Conservation (phyloP, 2,329 filamentous ascomycete species). For the Fusarium sp. region DNA sequence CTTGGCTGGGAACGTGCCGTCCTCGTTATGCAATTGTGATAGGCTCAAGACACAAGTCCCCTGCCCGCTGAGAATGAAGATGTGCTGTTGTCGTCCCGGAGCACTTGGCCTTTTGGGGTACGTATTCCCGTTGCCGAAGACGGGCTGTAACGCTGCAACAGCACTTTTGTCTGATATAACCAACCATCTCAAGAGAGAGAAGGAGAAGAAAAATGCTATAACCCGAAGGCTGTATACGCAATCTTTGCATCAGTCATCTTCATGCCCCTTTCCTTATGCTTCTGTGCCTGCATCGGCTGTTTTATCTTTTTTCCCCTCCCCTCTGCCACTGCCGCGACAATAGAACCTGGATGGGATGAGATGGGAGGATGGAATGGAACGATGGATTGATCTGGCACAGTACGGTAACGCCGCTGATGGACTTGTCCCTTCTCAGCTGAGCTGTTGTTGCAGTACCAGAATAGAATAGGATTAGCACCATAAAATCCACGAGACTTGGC, state of each 20-base stretch:
- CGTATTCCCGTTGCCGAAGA: conserved; percentile 33
- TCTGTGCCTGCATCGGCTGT: conserved; percentile 4
- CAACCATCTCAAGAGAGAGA: neutral
- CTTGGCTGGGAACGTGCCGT: conserved; percentile 1
- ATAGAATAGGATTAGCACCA: neutral
- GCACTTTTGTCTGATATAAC: conserved; percentile 18
- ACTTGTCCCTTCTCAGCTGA: conserved; percentile 2
- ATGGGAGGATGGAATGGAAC: neutral
- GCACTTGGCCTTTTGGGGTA: conserved; percentile 32
- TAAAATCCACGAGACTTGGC: neutral
- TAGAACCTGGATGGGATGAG: neutral
- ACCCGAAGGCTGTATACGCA: conserved; percentile 17
- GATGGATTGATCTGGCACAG: neutral
- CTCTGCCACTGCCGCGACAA: neutral
- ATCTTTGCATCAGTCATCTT: conserved; percentile 11
- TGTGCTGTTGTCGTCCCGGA: conserved; percentile 29
- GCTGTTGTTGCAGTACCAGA: neutral
- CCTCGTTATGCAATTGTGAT: conserved; percentile 21
- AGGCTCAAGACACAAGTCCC: conserved; percentile 13
- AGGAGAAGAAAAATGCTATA: neutral
- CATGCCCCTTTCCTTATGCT: conserved; percentile 4
- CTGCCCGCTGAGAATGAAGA: conserved; percentile 14
- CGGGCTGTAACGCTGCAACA: conserved; percentile 27
- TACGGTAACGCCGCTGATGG: neutral
- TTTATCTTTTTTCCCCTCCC: neutral